phyloP scores from a whole-genome alignment of 176 grass and related monocot genomes.

The Hsuehochloa calcarea region DNA sequence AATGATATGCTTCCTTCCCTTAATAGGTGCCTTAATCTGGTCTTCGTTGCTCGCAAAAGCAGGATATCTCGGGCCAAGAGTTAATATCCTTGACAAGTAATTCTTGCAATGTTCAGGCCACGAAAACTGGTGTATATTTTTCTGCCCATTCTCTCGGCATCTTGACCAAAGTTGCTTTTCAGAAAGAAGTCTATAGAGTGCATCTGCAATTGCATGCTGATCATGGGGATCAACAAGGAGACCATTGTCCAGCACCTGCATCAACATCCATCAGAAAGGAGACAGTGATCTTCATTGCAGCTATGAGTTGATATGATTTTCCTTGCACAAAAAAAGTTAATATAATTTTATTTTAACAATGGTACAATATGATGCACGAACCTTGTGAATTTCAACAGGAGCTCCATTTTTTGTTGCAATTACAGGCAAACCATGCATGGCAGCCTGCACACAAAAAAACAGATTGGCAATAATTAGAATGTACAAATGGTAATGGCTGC shows the following conservation, averaged over 20 bases:
- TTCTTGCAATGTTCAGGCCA: conserved; percentile 88
- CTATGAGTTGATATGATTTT: conserved; percentile 1
- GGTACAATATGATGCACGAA: conserved; percentile 10
- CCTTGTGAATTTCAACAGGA: conserved; percentile 72
- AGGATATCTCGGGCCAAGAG: conserved; percentile 41
- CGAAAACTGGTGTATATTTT: conserved; percentile 74
- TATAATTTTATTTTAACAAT: conserved; percentile 7
- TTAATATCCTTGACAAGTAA: conserved; percentile 65
- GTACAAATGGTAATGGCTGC: conserved; percentile 1
- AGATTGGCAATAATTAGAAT: conserved; percentile 12
- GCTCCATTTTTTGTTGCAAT: conserved; percentile 85
- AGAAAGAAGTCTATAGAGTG: conserved; percentile 64
- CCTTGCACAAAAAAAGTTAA: not conserved
- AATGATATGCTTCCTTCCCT: conserved; percentile 39
- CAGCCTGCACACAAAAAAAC: conserved; percentile 47
- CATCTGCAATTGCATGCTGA: conserved; percentile 70
- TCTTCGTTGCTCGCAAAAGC: conserved; percentile 36
- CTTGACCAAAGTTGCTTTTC: conserved; percentile 71
- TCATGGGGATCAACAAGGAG: conserved; percentile 77
- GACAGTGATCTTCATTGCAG: not conserved
- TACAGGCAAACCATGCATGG: conserved; percentile 64
- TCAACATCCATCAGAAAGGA: conserved; percentile 19
- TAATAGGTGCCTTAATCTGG: conserved; percentile 28
- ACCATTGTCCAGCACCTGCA: conserved; percentile 68
- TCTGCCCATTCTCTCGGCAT: conserved; percentile 65